Conservation (phyloP, 1,284 basidiomycete genomes). For the Lentinula novae-zelandiae region DNA sequence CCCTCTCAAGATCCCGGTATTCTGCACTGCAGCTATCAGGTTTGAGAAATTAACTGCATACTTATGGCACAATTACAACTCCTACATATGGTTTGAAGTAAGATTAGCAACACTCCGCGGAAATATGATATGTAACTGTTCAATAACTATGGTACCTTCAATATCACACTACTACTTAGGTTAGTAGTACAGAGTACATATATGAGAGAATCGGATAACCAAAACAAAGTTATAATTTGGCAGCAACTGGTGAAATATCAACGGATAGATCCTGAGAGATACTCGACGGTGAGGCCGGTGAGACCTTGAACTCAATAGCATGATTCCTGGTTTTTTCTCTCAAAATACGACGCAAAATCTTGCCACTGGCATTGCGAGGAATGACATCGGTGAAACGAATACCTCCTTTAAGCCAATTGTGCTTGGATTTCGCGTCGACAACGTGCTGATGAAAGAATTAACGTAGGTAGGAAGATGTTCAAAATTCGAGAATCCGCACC, state of each 20-base stretch:
- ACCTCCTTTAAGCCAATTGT: slow-evolving; percentile 47
- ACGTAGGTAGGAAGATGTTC: not conserved
- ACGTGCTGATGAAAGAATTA: slow-evolving; percentile 34
- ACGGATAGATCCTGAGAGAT: not conserved
- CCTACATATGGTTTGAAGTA: too few relatives aligned
- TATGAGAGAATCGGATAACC: not conserved
- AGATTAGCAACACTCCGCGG: too few relatives aligned
- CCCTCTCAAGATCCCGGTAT: too few relatives aligned
- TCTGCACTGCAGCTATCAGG: too few relatives aligned
- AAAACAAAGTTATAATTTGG: not conserved
- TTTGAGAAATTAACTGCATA: too few relatives aligned
- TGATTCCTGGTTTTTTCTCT: slow-evolving; percentile 17
- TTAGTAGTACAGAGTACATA: not conserved
- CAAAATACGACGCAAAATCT: slow-evolving; percentile 34
- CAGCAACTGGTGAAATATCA: not conserved
- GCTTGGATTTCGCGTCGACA: slow-evolving; percentile 41
- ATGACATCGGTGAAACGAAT: slow-evolving; percentile 40
- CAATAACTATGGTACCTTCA: not conserved
- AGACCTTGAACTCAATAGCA: not conserved
- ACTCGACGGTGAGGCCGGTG: not conserved
- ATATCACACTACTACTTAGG: not conserved
- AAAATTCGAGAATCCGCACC: slow-evolving; percentile 3
- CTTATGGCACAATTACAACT: too few relatives aligned
- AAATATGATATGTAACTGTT: not conserved
- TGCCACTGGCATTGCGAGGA: slow-evolving; percentile 43